Base-by-base conservation (phyloP, 2,329 filamentous ascomycete species). In the Diaporthe sp. region DNA sequence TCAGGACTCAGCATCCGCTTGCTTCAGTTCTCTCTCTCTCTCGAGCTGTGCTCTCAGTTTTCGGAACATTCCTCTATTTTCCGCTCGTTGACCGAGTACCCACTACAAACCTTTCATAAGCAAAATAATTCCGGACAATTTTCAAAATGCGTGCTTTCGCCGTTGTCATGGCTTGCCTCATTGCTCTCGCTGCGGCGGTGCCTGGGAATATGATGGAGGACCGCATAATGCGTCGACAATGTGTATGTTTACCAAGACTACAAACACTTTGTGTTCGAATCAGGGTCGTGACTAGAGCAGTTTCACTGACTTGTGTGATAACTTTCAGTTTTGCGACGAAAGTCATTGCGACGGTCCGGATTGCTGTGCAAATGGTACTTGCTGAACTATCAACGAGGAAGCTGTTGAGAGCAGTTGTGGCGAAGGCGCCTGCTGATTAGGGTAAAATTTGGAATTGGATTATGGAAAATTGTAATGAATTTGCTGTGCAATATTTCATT, bases 161-260 rank as follows among this genome's bases (percentile, higher is more conserved):
- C 39, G 13, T 66, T 32, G 30, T 66, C 63, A 66, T 66, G 25
- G 42, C 63, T 22, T 66, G 44, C 30, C 63, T 66, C 8, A 15
- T 66, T 51, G 63, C 63, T 17, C n/a, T 66, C 30, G 44, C 44
- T 19, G 63, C 44, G 44, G 63, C 63, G 30, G 32, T 66, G 63
- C 63, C 63, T 27, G 63, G 37, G 44, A 66, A 53, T 32, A 66
- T 66, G 63, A 66, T 66, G 63, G 44, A 66, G 63, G 63, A 66
- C 19, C 63, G 63, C 9, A 50, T 66, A 12, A 66, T 66, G 44
- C 63, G 63, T 51, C 63, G 63, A 12, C 22, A 66, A 66, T 66
- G 63, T 15, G 63, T 66, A 27, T 4, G 63, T 66, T 22, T 32
- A 22, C 25, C 58, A 12, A 37, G 25, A 1, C 8, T 22, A 51